Conservation (phyloP, 2,329 filamentous ascomycete species). For the Curvularia spicifera region DNA sequence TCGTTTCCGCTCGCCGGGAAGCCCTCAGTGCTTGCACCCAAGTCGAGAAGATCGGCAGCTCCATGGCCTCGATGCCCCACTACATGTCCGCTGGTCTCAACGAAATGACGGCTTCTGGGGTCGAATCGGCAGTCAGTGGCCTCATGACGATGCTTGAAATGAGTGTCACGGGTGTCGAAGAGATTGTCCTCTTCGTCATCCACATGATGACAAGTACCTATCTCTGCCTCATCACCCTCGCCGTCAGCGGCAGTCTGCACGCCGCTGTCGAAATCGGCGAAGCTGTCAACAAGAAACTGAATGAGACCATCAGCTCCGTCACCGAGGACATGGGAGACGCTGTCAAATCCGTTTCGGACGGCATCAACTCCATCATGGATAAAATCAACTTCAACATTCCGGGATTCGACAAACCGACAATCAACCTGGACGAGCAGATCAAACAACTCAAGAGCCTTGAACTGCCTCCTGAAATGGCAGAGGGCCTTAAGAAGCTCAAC, state of each 20-base stretch:
- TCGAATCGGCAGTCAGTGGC: slow-evolving; percentile 80
- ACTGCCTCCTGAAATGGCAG: slow-evolving; percentile 71
- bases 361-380: slow-evolving; percentile 50
- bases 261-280: slow-evolving; percentile 69
- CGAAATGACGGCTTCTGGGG: slow-evolving; percentile 76
- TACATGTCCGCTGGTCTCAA: slow-evolving; percentile 92
- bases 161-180: slow-evolving; percentile 81
- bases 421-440: slow-evolving; percentile 72
- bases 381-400: slow-evolving; percentile 52
- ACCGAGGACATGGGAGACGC: slow-evolving; percentile 57
- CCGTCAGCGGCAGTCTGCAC: slow-evolving; percentile 78
- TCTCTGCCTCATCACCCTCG: slow-evolving; percentile 84
- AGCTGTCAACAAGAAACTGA: slow-evolving; percentile 66
- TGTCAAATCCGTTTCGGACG: slow-evolving; percentile 42
- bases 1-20: slow-evolving; percentile 77
- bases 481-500: slow-evolving; percentile 75
- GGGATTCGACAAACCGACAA: slow-evolving; percentile 56
- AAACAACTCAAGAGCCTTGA: slow-evolving; percentile 72
- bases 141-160: slow-evolving; percentile 80
- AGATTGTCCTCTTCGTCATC: slow-evolving; percentile 89
- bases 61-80: slow-evolving; percentile 98
- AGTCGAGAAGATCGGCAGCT: slow-evolving; percentile 90
- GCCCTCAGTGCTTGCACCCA: slow-evolving; percentile 88
- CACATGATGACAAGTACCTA: slow-evolving; percentile 91
- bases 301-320: slow-evolving; percentile 66